Base-by-base conservation (phyloP, 495 filamentous ascomycete genomes). In the Aspergillus haitiensis region DNA sequence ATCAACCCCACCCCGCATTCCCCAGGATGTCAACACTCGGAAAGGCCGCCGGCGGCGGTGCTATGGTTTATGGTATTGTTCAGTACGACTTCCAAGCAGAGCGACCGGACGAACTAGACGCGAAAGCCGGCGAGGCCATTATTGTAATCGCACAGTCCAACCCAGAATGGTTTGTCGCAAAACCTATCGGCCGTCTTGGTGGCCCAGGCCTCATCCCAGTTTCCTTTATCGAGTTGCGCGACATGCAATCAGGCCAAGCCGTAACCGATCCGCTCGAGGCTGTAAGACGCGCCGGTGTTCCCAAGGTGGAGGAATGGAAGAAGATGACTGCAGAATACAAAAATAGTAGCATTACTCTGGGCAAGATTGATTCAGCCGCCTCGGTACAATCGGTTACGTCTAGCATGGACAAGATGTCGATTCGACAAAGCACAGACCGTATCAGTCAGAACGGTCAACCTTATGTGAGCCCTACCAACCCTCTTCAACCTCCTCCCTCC, bases 81-180 rank as follows among this genome's bases (percentile, higher is more conserved):
- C 87, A 93, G 79, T 98, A 98, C 68, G 95, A 98, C 72, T 98
- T 98, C 75, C 83, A 90, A 58, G 95, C 94, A 1, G 95, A 98
- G 72, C 82, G 95, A 53, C 90, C 93, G 2, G 95, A 98, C 64
- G 94, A 98, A 73, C 74, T 98, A 62, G 93, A 97, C 62, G 95
- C 95, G 31, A 95, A 94, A 72, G 86, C 88, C 48, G 95, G 94
- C 56, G 94, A 98, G 72, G 89, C 91, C 37, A 97, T 98, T 67
- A 97, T 98, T 57, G 92, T 98, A 32, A 98, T 98, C 70, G 94
- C 94, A 40, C 94, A 97, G 73, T 98, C 94, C n/a, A 97, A 98
- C 66, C 92, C 93, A 37, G 94, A 98, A 72, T 98, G 94, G 94
- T 98, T 97, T 67, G 94, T 98, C 65, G 95, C 95, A 13, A 98